Percentiles rank a stretch among this genome's conserved stretches.
Conservation (phyloP, 495 filamentous ascomycete genomes). For the Aspergillus sclerotiicarbonarius region DNA sequence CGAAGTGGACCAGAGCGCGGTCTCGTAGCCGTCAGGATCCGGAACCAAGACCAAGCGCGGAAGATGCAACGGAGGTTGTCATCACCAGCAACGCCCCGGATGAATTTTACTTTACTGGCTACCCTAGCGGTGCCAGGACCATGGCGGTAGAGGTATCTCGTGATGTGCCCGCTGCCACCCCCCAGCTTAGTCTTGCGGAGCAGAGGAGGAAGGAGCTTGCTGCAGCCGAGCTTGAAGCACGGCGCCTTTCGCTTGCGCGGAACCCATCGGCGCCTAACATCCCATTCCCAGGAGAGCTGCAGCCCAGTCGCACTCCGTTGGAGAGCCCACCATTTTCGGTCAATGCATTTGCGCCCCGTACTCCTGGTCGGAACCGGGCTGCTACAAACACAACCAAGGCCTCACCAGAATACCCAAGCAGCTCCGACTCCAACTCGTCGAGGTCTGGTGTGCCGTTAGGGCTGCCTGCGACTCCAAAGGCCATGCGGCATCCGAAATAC, state of each 20-base stretch:
- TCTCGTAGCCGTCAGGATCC: constrained; percentile 48
- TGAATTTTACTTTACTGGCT: constrained; percentile 15
- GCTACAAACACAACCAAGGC: constrained; percentile 40
- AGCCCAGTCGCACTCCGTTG: constrained; percentile 30
- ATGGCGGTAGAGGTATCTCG: constrained; percentile 22
- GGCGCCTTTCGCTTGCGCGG: constrained; percentile 75
- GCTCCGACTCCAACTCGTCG: constrained; percentile 42
- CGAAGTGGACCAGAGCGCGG: constrained; percentile 39
- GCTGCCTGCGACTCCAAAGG: constrained; percentile 78
- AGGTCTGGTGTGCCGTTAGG: constrained; percentile 53
- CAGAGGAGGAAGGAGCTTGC: constrained; percentile 69
- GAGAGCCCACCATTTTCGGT: constrained; percentile 35
- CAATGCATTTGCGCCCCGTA: constrained; percentile 45
- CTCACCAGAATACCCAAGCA: constrained; percentile 47
- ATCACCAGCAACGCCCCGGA: background rate
- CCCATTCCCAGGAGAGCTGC: constrained; percentile 68
- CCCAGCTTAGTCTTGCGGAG: constrained; percentile 33
- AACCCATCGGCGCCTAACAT: constrained; percentile 78
- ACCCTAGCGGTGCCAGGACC: constrained; percentile 19
- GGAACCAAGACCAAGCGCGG: constrained; percentile 23
- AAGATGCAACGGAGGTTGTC: constrained; percentile 15
- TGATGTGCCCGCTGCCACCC: constrained; percentile 24
- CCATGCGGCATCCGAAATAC: constrained; percentile 78
- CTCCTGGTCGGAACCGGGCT: constrained; percentile 33
- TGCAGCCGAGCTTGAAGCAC: constrained; percentile 82